Conservation (phyloP, 208 protist genomes). For the Leishmania tarentolae region DNA sequence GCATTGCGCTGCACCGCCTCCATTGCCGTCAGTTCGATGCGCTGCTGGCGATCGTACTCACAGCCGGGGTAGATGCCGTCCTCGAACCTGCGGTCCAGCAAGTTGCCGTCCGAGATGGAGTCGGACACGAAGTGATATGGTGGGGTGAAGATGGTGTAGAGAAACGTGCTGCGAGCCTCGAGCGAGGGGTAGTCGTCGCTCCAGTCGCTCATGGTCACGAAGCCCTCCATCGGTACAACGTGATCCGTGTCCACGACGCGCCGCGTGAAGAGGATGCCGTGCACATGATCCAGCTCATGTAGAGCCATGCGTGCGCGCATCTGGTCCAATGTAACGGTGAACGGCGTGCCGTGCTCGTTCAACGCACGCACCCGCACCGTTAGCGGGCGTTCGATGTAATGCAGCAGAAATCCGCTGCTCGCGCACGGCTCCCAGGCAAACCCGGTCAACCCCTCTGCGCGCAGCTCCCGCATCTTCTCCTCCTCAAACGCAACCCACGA, state of each 20-base stretch:
- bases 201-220: slow-evolving; percentile 89
- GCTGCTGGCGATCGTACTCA: slow-evolving; percentile 73
- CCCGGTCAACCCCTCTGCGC: slow-evolving; percentile 52
- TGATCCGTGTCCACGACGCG: slow-evolving; percentile 86
- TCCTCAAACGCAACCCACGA: slow-evolving; percentile 51
- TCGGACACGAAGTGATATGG: slow-evolving; percentile 75
- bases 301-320: slow-evolving; percentile 85
- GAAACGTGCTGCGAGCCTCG: slow-evolving; percentile 88
- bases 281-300: slow-evolving; percentile 87
- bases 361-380: slow-evolving; percentile 62
- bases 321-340: slow-evolving; percentile 53
- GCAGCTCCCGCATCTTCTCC: slow-evolving; percentile 51
- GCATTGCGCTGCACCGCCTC: slow-evolving; percentile 54
- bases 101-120: slow-evolving; percentile 63
- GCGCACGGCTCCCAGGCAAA: slow-evolving; percentile 92
- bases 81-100: slow-evolving; percentile 91
- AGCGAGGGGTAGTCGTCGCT: slow-evolving; percentile 90
- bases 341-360: slow-evolving; percentile 40
- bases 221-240: slow-evolving; percentile 86
- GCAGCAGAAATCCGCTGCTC: slow-evolving; percentile 87
- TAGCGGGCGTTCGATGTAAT: slow-evolving; percentile 89
- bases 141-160: slow-evolving; percentile 89
- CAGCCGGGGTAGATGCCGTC: slow-evolving; percentile 87
- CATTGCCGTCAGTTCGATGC: slow-evolving; percentile 63
- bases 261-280: slow-evolving; percentile 84